Evolutionary conservation across 2,329 filamentous ascomycete genomes (phyloP).

Genomic region (Escovopsis sp.): DNA sequence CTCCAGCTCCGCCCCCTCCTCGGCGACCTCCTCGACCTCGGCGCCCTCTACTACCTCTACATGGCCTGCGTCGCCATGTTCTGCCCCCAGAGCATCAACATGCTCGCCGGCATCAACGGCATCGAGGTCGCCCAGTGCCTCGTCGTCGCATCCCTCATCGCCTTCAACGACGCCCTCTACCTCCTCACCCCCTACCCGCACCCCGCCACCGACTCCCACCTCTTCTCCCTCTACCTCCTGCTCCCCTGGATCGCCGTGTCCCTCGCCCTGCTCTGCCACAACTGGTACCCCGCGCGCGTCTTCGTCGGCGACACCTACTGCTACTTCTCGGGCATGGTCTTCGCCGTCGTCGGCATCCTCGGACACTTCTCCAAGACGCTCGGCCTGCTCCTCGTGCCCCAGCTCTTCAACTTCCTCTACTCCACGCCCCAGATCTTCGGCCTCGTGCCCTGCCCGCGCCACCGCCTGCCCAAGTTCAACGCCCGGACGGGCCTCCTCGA

Average conservation of each 20-base stretch:
- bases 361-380: conserved; percentile 98
- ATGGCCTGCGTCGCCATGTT: conserved; percentile 97
- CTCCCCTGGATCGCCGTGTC: conserved; percentile 91
- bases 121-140: conserved; percentile 93
- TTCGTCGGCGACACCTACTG: conserved; percentile 99
- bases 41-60: conserved; percentile 79
- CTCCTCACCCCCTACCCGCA: conserved; percentile 72
- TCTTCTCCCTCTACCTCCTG: conserved; percentile 90
- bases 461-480: conserved; percentile 83
- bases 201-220: conserved; percentile 85
- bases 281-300: conserved; percentile 89
- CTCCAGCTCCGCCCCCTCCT: conserved; percentile 71
- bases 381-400: conserved; percentile 75
- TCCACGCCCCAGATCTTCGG: conserved; percentile 84
- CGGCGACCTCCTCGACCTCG: conserved; percentile 71
- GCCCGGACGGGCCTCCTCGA: conserved; percentile 71
- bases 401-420: conserved; percentile 94
- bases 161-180: conserved; percentile 79
- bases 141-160: conserved; percentile 70
- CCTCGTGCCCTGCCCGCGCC: conserved; percentile 79
- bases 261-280: conserved; percentile 70
- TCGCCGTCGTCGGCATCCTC: conserved; percentile 89
- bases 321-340: conserved; percentile 98
- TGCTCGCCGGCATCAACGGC: conserved; percentile 97
- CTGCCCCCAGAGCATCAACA: conserved; percentile 97